phyloP scores from a whole-genome alignment of 1,139 yeast genomes.

The Geotrichum siamense region DNA sequence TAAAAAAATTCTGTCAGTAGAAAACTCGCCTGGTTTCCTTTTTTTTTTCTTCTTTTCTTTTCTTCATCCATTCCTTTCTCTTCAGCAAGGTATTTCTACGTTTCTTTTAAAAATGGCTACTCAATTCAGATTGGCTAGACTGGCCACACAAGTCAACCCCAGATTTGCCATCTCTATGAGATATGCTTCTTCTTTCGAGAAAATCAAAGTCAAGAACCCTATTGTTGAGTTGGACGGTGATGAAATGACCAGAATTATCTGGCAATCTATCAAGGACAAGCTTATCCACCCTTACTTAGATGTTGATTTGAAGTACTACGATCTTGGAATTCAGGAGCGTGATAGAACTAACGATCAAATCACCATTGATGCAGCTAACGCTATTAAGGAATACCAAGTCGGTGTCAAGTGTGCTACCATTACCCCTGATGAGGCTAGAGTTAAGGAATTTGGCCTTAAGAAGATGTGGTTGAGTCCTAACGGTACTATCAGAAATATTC shows the following conservation, averaged over 20 bases:
- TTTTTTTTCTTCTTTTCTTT: not conserved
- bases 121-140: constrained; percentile 8
- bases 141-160: constrained; percentile 6
- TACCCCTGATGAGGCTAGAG: constrained; percentile 95
- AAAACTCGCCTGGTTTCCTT: not conserved
- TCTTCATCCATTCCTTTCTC: not conserved
- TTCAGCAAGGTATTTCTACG: not conserved
- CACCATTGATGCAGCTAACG: constrained; percentile 84
- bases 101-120: constrained; percentile 1
- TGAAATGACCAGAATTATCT: constrained; percentile 89
- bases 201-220: constrained; percentile 79
- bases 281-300: constrained; percentile 79
- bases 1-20: no score
- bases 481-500: constrained; percentile 89
- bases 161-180: constrained; percentile 1
- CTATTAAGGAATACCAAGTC: constrained; percentile 80
- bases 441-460: constrained; percentile 78
- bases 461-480: constrained; percentile 98
- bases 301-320: constrained; percentile 85
- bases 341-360: constrained; percentile 84
- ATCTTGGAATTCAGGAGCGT: constrained; percentile 76
- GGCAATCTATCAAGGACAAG: constrained; percentile 73
- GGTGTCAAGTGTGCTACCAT: constrained; percentile 97
- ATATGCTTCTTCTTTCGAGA: constrained; percentile 31
- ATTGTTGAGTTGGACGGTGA: constrained; percentile 96